A percentile compares a stretch with the other conserved stretches of the same genome.
Conservation (phyloP, 2,329 filamentous ascomycete species). For the Aschersonia sp. region DNA sequence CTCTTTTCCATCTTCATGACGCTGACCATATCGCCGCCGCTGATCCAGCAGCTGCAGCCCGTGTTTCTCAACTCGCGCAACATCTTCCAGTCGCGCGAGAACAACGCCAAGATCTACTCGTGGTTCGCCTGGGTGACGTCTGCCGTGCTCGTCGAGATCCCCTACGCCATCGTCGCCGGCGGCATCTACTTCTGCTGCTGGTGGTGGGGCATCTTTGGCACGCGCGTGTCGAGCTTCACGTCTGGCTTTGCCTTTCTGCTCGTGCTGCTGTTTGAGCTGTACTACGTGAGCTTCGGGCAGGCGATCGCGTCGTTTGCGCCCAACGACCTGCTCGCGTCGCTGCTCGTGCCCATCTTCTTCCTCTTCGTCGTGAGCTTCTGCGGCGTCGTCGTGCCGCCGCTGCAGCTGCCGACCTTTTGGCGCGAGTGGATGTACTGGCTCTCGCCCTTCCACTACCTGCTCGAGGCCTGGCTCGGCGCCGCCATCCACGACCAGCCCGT, state of each 20-base stretch:
- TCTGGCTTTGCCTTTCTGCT: slow-evolving; percentile 49
- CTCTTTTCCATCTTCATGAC: slow-evolving; percentile 69
- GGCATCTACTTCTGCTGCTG: slow-evolving; percentile 35
- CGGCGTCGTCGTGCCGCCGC: slow-evolving; percentile 51
- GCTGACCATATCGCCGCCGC: slow-evolving; percentile 55
- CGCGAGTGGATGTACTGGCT: slow-evolving; percentile 50
- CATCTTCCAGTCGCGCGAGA: slow-evolving; percentile 58
- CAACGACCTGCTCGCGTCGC: slow-evolving; percentile 50
- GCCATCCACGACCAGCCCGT: slow-evolving; percentile 40
- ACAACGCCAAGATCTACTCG: slow-evolving; percentile 66
- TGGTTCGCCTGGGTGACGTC: slow-evolving; percentile 58
- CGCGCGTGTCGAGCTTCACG: slow-evolving; percentile 35
- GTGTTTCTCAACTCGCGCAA: slow-evolving; percentile 50
- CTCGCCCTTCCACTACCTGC: slow-evolving; percentile 52
- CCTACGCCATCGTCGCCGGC: slow-evolving; percentile 51
- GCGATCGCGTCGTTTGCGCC: slow-evolving; percentile 52
- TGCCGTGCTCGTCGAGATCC: slow-evolving; percentile 53
- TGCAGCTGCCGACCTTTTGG: slow-evolving; percentile 47
- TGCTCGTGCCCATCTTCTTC: slow-evolving; percentile 56
- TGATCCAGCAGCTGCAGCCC: slow-evolving; percentile 67
- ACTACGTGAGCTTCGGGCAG: slow-evolving; percentile 50
- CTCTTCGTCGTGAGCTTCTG: slow-evolving; percentile 57
- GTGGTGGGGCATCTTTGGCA: slow-evolving; percentile 38
- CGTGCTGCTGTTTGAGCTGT: slow-evolving; percentile 51
- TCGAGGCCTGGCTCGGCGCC: slow-evolving; percentile 45